Conservation (phyloP, 208 protist genomes). For the Angomonas desouzai region DNA sequence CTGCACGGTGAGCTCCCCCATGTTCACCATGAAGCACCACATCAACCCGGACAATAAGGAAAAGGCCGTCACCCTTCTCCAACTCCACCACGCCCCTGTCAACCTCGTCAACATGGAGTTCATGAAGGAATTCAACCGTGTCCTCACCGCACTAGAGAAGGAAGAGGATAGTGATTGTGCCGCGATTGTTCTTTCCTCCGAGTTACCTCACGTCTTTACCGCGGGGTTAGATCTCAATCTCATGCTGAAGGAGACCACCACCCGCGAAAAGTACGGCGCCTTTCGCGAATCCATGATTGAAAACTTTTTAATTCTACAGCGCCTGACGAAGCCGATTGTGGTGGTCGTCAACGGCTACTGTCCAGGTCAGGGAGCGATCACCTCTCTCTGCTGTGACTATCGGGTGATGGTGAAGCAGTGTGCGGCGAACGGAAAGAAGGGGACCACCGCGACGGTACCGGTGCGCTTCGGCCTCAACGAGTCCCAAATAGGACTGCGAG, state of each 20-base stretch:
- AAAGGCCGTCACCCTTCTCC: background rate
- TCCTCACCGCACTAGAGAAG: background rate
- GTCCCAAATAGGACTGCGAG: constrained; percentile 31
- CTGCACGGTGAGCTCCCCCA: background rate
- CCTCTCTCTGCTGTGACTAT: constrained; percentile 74
- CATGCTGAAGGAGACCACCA: constrained; percentile 59
- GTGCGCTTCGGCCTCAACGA: constrained; percentile 36
- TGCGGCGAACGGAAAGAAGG: constrained; percentile 32
- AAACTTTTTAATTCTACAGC: constrained; percentile 73
- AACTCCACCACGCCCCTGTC: background rate
- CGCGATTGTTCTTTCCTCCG: constrained; percentile 64
- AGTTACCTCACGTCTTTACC: constrained; percentile 68
- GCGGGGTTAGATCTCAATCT: constrained; percentile 71
- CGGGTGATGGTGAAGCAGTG: constrained; percentile 58
- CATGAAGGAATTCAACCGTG: background rate
- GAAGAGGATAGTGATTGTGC: background rate
- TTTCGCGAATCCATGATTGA: constrained; percentile 50
- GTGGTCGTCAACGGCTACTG: constrained; percentile 72
- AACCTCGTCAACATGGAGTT: background rate
- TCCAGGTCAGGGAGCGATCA: constrained; percentile 67
- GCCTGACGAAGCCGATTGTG: constrained; percentile 70
- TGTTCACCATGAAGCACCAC: background rate
- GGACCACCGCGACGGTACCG: constrained; percentile 21
- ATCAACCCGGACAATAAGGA: background rate
- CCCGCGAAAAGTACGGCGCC: constrained; percentile 55